Conservation (phyloP, 495 filamentous ascomycete species). For the Aeminium ludgeri region DNA sequence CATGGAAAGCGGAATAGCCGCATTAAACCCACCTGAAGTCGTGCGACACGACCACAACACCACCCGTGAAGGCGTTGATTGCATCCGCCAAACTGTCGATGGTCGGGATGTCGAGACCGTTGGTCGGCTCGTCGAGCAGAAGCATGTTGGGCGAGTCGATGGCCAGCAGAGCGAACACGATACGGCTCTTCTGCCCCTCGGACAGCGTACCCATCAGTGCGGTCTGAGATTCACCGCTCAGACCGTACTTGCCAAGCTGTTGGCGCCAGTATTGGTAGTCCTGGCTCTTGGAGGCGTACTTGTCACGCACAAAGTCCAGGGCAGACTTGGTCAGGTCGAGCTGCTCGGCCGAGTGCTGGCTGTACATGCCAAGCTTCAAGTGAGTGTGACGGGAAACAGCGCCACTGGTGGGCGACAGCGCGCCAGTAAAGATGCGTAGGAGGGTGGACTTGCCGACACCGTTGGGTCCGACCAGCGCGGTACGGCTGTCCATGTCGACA, state of each 20-base stretch:
- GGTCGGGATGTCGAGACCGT: constrained; percentile 97
- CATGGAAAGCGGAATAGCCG: not conserved
- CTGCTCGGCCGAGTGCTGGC: constrained; percentile 94
- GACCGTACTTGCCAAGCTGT: constrained; percentile 84
- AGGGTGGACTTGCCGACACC: constrained; percentile 99
- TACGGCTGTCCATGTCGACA: constrained; percentile 98
- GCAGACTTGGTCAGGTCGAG: constrained; percentile 96
- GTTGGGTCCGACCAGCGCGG: constrained; percentile 93
- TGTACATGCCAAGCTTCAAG: constrained; percentile 95
- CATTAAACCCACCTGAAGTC: constrained; percentile 66
- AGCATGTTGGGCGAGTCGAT: constrained; percentile 98
- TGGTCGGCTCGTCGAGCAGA: constrained; percentile 93
- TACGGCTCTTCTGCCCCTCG: constrained; percentile 92
- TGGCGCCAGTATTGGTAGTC: constrained; percentile 99
- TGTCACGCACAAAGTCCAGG: constrained; percentile 93
- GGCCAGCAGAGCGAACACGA: constrained; percentile 91
- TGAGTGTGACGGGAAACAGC: constrained; percentile 83
- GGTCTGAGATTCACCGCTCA: constrained; percentile 83
- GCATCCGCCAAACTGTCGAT: constrained; percentile 96
- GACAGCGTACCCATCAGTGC: constrained; percentile 95
- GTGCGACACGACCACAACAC: constrained; percentile 95
- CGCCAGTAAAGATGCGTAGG: constrained; percentile 91
- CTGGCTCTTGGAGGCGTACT: constrained; percentile 72
- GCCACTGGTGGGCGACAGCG: constrained; percentile 70
- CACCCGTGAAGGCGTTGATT: constrained; percentile 88